A percentile compares a stretch with the other conserved stretches of the same genome.
Evolutionary conservation across 352 stramenopile genomes (phyloP).

Genomic region (Pythium pectinolyticum): DNA sequence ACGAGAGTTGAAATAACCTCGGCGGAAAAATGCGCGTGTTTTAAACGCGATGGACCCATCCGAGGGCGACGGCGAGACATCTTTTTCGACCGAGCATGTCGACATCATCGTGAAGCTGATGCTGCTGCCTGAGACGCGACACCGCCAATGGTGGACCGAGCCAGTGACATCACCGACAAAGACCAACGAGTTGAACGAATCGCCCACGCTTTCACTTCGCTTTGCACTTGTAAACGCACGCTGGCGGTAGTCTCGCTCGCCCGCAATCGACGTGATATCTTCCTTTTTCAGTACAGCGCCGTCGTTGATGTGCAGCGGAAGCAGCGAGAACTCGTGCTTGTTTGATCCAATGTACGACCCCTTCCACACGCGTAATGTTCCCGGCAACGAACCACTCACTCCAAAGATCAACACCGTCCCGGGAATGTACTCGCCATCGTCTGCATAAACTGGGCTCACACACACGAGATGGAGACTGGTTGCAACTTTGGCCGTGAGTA

Average conservation of each 20-base stretch:
- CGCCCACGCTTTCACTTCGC: conserved; percentile 5
- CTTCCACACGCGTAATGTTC: conserved; percentile 64
- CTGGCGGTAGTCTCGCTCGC: conserved; percentile 80
- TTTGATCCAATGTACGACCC: conserved; percentile 36
- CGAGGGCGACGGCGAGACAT: not conserved
- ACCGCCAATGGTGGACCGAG: conserved; percentile 77
- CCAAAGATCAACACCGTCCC: conserved; percentile 73
- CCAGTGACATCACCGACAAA: conserved; percentile 67
- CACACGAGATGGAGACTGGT: conserved; percentile 49
- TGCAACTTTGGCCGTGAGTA: conserved; percentile 39
- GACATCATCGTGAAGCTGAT: conserved; percentile 82
- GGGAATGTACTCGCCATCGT: conserved; percentile 75
- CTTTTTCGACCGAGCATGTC: conserved; percentile 20
- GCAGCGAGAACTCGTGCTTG: conserved; percentile 46
- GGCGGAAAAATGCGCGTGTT: conserved; percentile 33
- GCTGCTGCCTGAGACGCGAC: conserved; percentile 41
- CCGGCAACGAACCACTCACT: conserved; percentile 40
- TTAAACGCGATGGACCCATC: conserved; percentile 19
- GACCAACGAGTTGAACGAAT: conserved; percentile 67
- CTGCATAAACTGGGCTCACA: conserved; percentile 70
- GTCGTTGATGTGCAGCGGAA: conserved; percentile 52
- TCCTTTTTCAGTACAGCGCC: conserved; percentile 42
- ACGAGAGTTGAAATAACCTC: conserved; percentile 31
- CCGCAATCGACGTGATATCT: conserved; percentile 74
- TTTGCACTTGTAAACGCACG: conserved; percentile 66